Conservation (phyloP, 352 stramenopile species). For the Phytophthora cajani region DNA sequence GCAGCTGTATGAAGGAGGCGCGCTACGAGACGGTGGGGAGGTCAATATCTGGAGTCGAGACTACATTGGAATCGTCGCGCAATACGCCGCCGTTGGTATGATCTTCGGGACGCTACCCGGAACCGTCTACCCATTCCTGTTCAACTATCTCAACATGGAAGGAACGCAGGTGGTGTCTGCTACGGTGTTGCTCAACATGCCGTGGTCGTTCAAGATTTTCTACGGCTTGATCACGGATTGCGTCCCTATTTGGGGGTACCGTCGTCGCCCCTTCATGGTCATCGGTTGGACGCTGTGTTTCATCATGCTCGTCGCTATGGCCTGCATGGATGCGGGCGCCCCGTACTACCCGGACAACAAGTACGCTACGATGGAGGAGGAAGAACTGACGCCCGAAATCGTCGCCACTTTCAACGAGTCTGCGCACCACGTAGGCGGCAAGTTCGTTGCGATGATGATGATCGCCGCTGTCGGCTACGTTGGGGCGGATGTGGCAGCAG, state of each 20-base stretch:
- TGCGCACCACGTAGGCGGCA: constrained; percentile 33
- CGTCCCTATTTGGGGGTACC: constrained; percentile 53
- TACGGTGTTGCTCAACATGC: constrained; percentile 43
- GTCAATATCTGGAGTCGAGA: constrained; percentile 46
- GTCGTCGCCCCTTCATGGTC: constrained; percentile 62
- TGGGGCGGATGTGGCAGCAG: constrained; percentile 43
- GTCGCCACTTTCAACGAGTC: constrained; percentile 37
- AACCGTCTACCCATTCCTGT: constrained; percentile 55
- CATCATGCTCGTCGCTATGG: constrained; percentile 50
- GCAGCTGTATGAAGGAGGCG: constrained; percentile 23
- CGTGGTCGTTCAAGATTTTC: constrained; percentile 65
- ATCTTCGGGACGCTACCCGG: constrained; percentile 48
- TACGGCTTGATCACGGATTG: constrained; percentile 59
- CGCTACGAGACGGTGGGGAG: constrained; percentile 24
- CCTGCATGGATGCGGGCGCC: constrained; percentile 30
- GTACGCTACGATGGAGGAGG: constrained; percentile 28
- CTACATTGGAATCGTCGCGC: constrained; percentile 45
- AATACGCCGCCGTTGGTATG: constrained; percentile 52
- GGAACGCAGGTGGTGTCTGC: constrained; percentile 48
- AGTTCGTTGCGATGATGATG: constrained; percentile 58
- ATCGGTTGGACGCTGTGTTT: constrained; percentile 53
- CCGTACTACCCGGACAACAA: constrained; percentile 56
- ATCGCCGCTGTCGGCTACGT: constrained; percentile 53
- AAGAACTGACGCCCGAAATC: constrained; percentile 31
- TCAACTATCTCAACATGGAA: constrained; percentile 57